A percentile compares a stretch with the other conserved stretches of the same genome.
phyloP scores from a whole-genome alignment of 176 grass and related monocot genomes.

The Hsuehochloa calcarea region DNA sequence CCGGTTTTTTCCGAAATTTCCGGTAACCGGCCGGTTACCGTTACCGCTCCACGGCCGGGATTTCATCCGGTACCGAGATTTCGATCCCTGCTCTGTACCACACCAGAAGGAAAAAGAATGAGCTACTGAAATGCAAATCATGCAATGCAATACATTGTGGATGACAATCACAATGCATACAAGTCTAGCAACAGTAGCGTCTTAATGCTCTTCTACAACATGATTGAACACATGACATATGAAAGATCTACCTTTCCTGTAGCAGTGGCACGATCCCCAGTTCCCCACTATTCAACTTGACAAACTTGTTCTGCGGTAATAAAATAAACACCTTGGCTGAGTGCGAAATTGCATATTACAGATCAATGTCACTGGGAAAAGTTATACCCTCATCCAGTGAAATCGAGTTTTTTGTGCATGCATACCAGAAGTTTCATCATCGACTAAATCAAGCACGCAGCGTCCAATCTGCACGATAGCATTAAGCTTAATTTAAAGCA shows the following conservation, averaged over 20 bases:
- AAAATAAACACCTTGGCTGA: constrained; percentile 28
- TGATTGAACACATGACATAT: not conserved
- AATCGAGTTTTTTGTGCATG: constrained; percentile 82
- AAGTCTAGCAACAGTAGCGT: not conserved
- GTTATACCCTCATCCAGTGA: constrained; percentile 92
- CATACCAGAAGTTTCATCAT: constrained; percentile 86
- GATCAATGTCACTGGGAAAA: constrained; percentile 4
- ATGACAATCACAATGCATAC: not conserved
- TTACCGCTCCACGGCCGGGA: too few relatives aligned
- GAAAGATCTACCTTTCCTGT: constrained; percentile 72
- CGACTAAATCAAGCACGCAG: constrained; percentile 94
- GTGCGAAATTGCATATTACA: constrained; percentile 18
- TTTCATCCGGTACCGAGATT: too few relatives aligned
- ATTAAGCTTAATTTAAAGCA: constrained; percentile 13
- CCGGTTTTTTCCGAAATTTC: too few relatives aligned
- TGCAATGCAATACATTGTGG: not conserved
- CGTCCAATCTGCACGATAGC: constrained; percentile 68
- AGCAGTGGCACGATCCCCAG: constrained; percentile 81
- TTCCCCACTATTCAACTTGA: constrained; percentile 88
- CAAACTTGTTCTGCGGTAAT: constrained; percentile 73
- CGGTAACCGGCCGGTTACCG: too few relatives aligned
- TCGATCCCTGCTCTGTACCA: too few relatives aligned
- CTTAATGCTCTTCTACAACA: not conserved
- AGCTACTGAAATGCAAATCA: not conserved
- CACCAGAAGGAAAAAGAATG: not conserved